A percentile compares a stretch with the other conserved stretches of the same genome.
Evolutionary conservation across 176 grass and related monocot genomes (phyloP).

Genomic region (Leersia perrieri): DNA sequence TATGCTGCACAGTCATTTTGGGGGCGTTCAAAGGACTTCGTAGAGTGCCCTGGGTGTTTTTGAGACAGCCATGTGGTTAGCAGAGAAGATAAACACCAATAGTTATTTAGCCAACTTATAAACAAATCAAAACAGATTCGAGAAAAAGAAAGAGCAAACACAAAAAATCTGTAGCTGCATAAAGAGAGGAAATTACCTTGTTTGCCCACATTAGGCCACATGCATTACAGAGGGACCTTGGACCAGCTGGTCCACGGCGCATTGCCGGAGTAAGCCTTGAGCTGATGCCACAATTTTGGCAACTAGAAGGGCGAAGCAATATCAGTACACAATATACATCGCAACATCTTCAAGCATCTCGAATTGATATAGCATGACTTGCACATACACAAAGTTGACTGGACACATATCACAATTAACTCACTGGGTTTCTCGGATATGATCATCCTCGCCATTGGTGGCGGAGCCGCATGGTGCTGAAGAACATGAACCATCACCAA

Average conservation of each 20-base stretch:
- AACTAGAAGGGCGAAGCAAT: constrained; percentile 42
- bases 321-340: constrained; percentile 24
- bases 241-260: constrained; percentile 67
- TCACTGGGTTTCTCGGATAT: constrained; percentile 53
- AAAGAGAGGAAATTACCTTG: constrained; percentile 44
- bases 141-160: background rate
- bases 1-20: constrained; percentile 42
- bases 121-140: background rate
- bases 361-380: constrained; percentile 20
- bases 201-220: constrained; percentile 79
- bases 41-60: constrained; percentile 53
- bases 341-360: background rate
- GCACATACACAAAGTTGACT: background rate
- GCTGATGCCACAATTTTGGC: constrained; percentile 68
- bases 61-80: constrained; percentile 1
- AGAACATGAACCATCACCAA: constrained; percentile 40
- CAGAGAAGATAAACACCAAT: constrained; percentile 10
- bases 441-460: constrained; percentile 35
- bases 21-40: constrained; percentile 52
- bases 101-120: background rate
- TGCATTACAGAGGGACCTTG: constrained; percentile 67
- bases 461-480: constrained; percentile 38
- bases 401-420: constrained; percentile 33
- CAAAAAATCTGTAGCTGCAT: background rate
- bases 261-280: constrained; percentile 65